Base-by-base conservation (phyloP, 2,329 filamentous ascomycete genomes). In the Zymoseptoria tritici region DNA sequence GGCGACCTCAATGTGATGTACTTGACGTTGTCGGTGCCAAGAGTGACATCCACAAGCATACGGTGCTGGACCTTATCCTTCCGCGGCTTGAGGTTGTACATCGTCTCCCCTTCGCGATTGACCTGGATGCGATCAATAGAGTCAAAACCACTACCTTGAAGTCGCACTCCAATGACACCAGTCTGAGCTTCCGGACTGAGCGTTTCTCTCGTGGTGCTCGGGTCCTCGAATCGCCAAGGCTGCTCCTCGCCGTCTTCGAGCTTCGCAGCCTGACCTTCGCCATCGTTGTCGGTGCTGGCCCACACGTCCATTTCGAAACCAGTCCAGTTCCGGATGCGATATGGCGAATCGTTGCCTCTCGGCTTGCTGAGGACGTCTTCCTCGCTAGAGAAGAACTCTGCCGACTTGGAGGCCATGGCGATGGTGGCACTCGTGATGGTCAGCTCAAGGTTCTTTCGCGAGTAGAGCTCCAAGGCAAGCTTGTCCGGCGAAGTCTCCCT, bases 201-300 rank as follows among this genome's bases (percentile, higher is more conserved):
- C 55, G 89, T 96, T 75, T 99, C 94, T 75, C 94, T 89, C 82
- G 97, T 96, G 68, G 94, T 94, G 66, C 91, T 92, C 77, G 93
- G 94, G 66, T 97, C 91, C 74, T 99, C 94, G 64, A 99, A 99
- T 65, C 91, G 88, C 94, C 94, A 99, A 0, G 93, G 91, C 2
- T 85, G 86, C 74, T 99, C 94, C 69, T 96, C 85, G 8, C 94
- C 95, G 70, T 99, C 95, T 59, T 84, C 84, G 0, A 99, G 79
- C 62, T 88, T 91, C 2, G 89, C 84, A 4, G 87, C 87, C 60
- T 90, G 85, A n/a, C 83, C 84, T 62, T 83, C 82, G 50, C 86
- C 83, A 57, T 88, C 87, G n/a, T 57, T 60, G 29, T 83, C 84
- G 56, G 85, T 85, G 75, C 90, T 90, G 51, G 90, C 88, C 80